Evolutionary conservation across 768 basidiomycete genomes (phyloP), one percentile per base, ranked within the genome.

Genomic region (Phlegmacium glaucopus): DNA sequence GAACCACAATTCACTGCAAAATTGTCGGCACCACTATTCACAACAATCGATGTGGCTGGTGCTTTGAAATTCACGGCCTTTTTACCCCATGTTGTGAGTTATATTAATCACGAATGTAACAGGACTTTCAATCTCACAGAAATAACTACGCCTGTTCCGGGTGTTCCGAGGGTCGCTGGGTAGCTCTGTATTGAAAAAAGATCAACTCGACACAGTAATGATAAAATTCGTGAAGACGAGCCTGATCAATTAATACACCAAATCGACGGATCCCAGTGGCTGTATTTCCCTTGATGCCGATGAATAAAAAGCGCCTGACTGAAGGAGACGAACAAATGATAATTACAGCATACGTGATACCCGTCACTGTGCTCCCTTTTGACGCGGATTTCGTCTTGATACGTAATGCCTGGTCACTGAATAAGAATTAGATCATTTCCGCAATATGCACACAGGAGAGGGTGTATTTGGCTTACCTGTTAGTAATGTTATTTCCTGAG

Each of bases 211-310:
- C 11, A 34, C 10, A 34, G n/a, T 10, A 34, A n/a, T 34, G 6
- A 34, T 6, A 34, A n/a, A 3, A 34, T 34, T 34, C 11, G 11
- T 34, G 18, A 43, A 17, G 17, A 47, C 64, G 16, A 46, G 72
- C 77, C 63, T 82, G 79, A 57, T 82, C 78, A 29, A 87, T 82
- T 50, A 87, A 43, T 0, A 86, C 63, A 27, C 83, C 85, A 47
- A 75, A 85, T 26, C 59, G 15, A 1, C 64, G 66, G 8, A 76
- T 66, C 9, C 76, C 76, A 8, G 61, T 75, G 2, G 74, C 80
- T 11, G 70, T 77, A 59, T 86, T 85, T 29, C 70, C 77, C 72
- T 78, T 39, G 28, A 42, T 22, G 16, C n/a, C 22, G 22, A 34
- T 29, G 15, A 22, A 30, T n/a, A 30, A 45, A 32, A 10, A 8